phyloP scores from a whole-genome alignment of 306 rosid species.

The Castanea mollissima region DNA sequence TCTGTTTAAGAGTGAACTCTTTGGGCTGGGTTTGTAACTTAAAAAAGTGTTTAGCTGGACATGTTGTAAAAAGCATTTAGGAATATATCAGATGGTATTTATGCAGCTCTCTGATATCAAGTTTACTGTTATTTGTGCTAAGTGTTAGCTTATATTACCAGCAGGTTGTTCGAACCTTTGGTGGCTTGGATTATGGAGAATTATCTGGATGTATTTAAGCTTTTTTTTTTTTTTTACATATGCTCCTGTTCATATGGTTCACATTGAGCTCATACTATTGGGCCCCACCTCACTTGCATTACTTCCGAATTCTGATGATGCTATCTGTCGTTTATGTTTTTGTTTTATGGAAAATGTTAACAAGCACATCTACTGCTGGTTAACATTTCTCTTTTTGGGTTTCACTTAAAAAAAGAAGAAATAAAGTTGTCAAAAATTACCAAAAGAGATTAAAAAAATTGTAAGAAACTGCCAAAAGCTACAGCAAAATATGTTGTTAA shows the following conservation, averaged over 20 bases:
- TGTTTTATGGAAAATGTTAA: not conserved
- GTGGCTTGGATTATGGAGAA: not conserved
- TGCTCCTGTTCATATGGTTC: not conserved
- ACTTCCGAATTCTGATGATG: not conserved
- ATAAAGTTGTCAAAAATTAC: no score
- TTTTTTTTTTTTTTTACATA: not conserved
- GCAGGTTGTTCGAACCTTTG: not conserved
- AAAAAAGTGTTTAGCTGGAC: not conserved
- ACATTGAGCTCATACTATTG: not conserved
- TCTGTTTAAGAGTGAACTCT: not conserved
- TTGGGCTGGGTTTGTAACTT: not conserved
- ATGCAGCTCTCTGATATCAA: not conserved
- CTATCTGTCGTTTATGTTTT: not conserved
- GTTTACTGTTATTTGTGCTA: not conserved
- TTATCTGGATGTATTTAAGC: not conserved
- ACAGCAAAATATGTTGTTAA: no score
- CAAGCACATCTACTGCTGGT: no score
- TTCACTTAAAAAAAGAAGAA: no score
- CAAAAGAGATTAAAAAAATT: no score
- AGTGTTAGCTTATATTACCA: not conserved
- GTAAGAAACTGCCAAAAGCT: no score
- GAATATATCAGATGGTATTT: not conserved
- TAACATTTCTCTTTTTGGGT: no score
- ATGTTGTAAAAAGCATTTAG: conserved; percentile 4
- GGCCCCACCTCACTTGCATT: not conserved